A percentile compares a stretch with the other conserved stretches of the same genome.
Evolutionary conservation across 495 filamentous ascomycete genomes (phyloP).

Genomic region (Penicillium subrubescens): DNA sequence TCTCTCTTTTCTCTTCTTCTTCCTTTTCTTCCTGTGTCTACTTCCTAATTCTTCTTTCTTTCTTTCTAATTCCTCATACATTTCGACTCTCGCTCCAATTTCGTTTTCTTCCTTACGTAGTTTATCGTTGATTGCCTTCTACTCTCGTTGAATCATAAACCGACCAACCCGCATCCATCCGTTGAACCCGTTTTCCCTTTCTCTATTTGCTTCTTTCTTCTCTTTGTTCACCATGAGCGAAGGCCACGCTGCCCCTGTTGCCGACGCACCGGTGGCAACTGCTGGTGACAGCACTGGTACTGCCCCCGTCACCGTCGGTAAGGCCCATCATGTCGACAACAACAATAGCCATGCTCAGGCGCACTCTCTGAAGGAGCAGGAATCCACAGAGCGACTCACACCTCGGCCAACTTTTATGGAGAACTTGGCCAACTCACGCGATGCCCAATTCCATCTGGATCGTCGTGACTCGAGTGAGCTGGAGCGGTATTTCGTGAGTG

Average conservation of each 20-base stretch:
- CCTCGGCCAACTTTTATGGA: constrained; percentile 45
- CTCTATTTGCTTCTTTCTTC: constrained; percentile 2
- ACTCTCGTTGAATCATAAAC: neutral
- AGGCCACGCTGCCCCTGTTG: constrained; percentile 20
- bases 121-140: neutral
- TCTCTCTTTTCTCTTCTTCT: neutral
- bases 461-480: constrained; percentile 41
- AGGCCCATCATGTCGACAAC: constrained; percentile 21
- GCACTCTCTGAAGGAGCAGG: constrained; percentile 28
- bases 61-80: neutral
- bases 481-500: constrained; percentile 50
- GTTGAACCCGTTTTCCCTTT: neutral
- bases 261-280: constrained; percentile 19
- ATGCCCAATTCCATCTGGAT: constrained; percentile 39
- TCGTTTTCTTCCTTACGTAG: neutral
- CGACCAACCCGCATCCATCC: neutral
- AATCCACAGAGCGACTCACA: constrained; percentile 30
- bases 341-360: constrained; percentile 17
- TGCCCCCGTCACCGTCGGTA: constrained; percentile 33
- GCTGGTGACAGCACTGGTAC: constrained; percentile 18
- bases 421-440: constrained; percentile 39
- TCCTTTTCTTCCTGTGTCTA: neutral
- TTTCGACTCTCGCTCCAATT: neutral
- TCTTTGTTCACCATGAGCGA: constrained; percentile 22
- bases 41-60: neutral